Percentiles rank a stretch among this genome's conserved stretches.
These are phyloP conservation scores for Leptographium radiaticola DNA, from an alignment of 2,329 filamentous ascomycete species.

Conservation along the genomic window DNA sequence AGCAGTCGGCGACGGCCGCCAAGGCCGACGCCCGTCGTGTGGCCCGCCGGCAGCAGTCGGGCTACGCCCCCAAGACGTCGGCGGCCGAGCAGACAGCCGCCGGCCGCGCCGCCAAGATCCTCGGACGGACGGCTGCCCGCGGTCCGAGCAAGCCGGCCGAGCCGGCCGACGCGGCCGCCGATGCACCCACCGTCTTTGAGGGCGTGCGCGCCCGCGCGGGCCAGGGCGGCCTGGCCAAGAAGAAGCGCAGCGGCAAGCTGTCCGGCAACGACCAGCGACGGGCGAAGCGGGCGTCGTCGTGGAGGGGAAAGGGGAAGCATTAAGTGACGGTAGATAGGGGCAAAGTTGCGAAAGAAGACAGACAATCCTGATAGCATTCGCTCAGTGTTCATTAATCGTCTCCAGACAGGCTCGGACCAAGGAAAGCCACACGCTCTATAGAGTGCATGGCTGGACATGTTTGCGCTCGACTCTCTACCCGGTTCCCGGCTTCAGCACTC, in stretches of 20 bases:
- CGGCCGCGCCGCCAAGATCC: conserved; percentile 61
- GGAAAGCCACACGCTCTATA: no score
- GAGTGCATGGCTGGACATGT: no score
- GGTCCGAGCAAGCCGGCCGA: background rate
- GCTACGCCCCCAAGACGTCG: conserved; percentile 58
- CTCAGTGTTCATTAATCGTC: background rate
- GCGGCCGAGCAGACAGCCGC: conserved; percentile 53
- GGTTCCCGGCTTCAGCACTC: background rate
- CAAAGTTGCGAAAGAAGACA: background rate
- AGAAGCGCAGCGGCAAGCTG: conserved; percentile 14
- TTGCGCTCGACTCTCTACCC: no score
- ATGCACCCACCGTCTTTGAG: conserved; percentile 49
- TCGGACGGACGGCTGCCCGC: conserved; percentile 45
- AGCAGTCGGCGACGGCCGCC: conserved; percentile 24
- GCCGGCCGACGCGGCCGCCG: background rate
- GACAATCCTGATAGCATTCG: background rate
- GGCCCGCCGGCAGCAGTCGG: conserved; percentile 18
- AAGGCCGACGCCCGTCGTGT: conserved; percentile 19
- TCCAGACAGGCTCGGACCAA: background rate
- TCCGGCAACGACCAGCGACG: conserved; percentile 30
- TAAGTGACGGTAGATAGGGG: background rate
- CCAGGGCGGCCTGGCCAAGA: conserved; percentile 33
- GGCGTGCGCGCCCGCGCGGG: conserved; percentile 59
- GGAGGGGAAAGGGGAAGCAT: conserved; percentile 6
- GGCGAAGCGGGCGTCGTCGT: conserved; percentile 9